phyloP scores from a whole-genome alignment of 73 alveolate species.

The Paramecium tetraurelia region DNA sequence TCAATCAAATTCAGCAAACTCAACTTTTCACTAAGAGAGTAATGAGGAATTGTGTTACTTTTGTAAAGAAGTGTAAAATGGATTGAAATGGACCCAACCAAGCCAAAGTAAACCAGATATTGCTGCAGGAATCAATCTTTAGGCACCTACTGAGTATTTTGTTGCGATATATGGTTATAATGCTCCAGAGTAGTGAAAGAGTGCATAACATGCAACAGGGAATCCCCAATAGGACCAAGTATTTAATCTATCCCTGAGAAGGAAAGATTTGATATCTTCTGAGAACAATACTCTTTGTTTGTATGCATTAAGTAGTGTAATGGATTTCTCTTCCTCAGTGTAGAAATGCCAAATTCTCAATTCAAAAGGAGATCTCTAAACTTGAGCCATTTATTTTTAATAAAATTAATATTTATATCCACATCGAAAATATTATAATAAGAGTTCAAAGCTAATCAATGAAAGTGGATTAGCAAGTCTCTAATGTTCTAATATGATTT shows the following conservation, averaged over 20 bases:
- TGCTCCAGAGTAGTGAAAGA: conserved; percentile 4
- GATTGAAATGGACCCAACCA: conserved; percentile 21
- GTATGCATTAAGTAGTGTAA: conserved; percentile 51
- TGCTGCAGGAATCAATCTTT: conserved; percentile 25
- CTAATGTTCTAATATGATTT: background rate
- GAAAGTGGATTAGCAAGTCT: background rate
- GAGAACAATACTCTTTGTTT: conserved; percentile 40
- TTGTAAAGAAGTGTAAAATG: background rate
- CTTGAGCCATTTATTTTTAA: conserved; percentile 27
- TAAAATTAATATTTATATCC: background rate
- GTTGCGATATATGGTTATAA: background rate
- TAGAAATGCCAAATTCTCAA: conserved; percentile 53
- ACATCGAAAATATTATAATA: background rate
- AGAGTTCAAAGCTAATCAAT: background rate
- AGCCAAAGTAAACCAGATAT: background rate
- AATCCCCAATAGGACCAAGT: conserved; percentile 48
- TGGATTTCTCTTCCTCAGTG: conserved; percentile 63
- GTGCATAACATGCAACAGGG: conserved; percentile 4
- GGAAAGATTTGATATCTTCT: conserved; percentile 26
- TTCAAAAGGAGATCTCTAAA: conserved; percentile 29
- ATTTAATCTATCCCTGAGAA: conserved; percentile 32
- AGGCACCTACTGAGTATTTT: background rate
- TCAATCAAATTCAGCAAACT: conserved; percentile 42
- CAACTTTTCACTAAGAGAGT: conserved; percentile 49
- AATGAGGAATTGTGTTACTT: background rate